Conservation (phyloP, 352 stramenopile species). For the Aphanomyces euteiches region DNA sequence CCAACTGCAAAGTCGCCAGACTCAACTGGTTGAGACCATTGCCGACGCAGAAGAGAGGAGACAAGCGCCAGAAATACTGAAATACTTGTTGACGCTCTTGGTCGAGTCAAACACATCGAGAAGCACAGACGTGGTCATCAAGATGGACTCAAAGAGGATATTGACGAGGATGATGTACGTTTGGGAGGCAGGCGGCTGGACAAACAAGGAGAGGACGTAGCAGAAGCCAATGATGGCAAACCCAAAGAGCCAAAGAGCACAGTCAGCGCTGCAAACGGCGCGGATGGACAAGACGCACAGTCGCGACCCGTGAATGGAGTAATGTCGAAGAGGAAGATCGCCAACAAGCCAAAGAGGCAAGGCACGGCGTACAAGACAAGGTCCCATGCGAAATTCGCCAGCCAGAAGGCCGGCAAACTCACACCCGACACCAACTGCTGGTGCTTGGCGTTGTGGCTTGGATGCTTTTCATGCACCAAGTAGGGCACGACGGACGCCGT, state of each 20-base stretch:
- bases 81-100: slow-evolving; percentile 48
- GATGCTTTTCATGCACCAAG: slow-evolving; percentile 93
- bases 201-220: slow-evolving; percentile 63
- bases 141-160: slow-evolving; percentile 53
- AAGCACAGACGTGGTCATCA: slow-evolving; percentile 80
- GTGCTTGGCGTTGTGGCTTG: slow-evolving; percentile 93
- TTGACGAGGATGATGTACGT: slow-evolving; percentile 72
- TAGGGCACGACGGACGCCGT: slow-evolving; percentile 91
- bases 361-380: slow-evolving; percentile 88
- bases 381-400: slow-evolving; percentile 93
- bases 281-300: slow-evolving; percentile 48
- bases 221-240: slow-evolving; percentile 62
- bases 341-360: slow-evolving; percentile 39
- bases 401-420: slow-evolving; percentile 91
- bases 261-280: slow-evolving; percentile 50
- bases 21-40: slow-evolving; percentile 41
- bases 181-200: slow-evolving; percentile 60
- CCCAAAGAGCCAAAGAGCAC: slow-evolving; percentile 58
- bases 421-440: slow-evolving; percentile 94
- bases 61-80: slow-evolving; percentile 68
- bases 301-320: slow-evolving; percentile 45
- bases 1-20: slow-evolving; percentile 25
- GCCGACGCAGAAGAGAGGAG: slow-evolving; percentile 59
- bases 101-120: slow-evolving; percentile 39
- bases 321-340: slow-evolving; percentile 54